Evolutionary conservation across 345 rosid species (phyloP).

Genomic region (Diplotaxis tenuifolia): DNA sequence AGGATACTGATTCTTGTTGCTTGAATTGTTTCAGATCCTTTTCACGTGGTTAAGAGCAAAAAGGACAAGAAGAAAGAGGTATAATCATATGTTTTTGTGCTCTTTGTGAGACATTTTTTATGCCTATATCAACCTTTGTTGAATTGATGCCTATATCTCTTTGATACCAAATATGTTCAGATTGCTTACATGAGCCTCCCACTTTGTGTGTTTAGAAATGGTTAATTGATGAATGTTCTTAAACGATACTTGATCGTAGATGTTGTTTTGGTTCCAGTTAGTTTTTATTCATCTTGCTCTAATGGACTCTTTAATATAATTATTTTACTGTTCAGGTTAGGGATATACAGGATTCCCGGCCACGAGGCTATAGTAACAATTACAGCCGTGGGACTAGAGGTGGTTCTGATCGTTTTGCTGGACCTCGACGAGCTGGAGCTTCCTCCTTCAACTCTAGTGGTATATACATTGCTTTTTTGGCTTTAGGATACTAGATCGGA

Average conservation of each 20-base stretch:
- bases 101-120: too few species aligned
- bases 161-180: too few species aligned
- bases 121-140: too few species aligned
- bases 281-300: background rate
- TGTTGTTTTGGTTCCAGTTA: background rate
- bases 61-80: too few species aligned
- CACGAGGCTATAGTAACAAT: slow-evolving; percentile 55
- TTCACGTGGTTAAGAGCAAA: too few species aligned
- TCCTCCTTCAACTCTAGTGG: slow-evolving; percentile 49
- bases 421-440: slow-evolving; percentile 56
- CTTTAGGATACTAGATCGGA: background rate
- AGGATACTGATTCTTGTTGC: too few species aligned
- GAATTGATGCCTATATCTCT: too few species aligned
- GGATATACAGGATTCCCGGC: slow-evolving; percentile 54
- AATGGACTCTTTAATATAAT: too few species aligned
- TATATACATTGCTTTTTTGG: slow-evolving; percentile 30
- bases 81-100: too few species aligned
- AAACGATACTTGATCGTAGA: background rate
- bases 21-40: too few species aligned
- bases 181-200: too few species aligned
- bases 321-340: slow-evolving; percentile 53
- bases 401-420: slow-evolving; percentile 61
- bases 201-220: too few species aligned
- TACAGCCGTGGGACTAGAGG: slow-evolving; percentile 58
- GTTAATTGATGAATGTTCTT: background rate